These are phyloP conservation scores for Carpinus viminea DNA, from an alignment of 306 rosid genomes.

Conservation along the genomic window DNA sequence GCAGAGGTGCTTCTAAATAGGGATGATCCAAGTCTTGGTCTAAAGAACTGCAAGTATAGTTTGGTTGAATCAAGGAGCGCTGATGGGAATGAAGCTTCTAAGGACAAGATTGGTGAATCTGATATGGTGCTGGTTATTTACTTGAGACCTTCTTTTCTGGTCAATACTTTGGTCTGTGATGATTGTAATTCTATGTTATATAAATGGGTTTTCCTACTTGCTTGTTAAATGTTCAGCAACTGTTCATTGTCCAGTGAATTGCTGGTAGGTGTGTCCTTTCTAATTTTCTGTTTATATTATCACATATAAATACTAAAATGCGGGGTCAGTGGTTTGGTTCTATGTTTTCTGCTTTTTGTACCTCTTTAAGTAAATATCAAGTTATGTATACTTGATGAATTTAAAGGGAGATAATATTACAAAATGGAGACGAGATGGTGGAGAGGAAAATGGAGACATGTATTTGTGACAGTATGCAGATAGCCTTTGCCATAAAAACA, in stretches of 20 bases:
- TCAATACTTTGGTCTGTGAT: constrained; percentile 21
- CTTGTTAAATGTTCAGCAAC: background rate
- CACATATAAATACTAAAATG: background rate
- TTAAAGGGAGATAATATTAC: background rate
- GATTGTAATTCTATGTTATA: constrained; percentile 10
- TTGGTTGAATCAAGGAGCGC: constrained; percentile 36
- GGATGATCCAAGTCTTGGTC: constrained; percentile 28
- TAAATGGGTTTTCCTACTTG: background rate
- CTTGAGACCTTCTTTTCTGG: constrained; percentile 20
- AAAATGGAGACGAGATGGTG: background rate
- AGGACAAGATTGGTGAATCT: constrained; percentile 39
- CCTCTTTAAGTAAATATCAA: background rate
- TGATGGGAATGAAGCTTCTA: constrained; percentile 41
- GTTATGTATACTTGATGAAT: background rate
- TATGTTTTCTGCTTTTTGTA: background rate
- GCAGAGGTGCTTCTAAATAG: constrained; percentile 60
- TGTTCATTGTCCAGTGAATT: constrained; percentile 26
- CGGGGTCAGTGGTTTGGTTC: background rate
- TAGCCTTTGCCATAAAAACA: background rate
- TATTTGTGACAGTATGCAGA: background rate
- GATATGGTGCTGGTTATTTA: constrained; percentile 42
- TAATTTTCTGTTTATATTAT: background rate
- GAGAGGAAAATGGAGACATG: background rate
- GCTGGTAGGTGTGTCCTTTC: constrained; percentile 2
- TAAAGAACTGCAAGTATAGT: constrained; percentile 26